Conservation (phyloP, 2,329 filamentous ascomycete genomes). For the Colletotrichum musae region DNA sequence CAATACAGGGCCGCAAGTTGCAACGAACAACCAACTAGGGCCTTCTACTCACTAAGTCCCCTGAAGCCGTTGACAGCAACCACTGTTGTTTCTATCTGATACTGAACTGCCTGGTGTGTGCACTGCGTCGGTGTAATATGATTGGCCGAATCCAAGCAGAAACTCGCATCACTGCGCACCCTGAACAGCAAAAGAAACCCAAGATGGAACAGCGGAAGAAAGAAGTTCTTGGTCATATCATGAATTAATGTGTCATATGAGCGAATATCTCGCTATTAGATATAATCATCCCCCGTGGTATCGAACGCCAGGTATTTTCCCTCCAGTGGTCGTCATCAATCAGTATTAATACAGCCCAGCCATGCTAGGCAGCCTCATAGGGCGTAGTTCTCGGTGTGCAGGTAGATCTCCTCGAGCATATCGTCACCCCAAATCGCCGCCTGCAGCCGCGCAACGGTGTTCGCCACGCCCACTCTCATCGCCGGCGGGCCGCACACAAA, state of each 20-base stretch:
- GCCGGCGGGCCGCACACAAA: conserved; percentile 92
- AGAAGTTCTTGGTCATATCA: not conserved
- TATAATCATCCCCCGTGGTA: conserved; percentile 34
- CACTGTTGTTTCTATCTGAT: no score
- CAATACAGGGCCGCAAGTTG: no score
- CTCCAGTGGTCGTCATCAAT: conserved; percentile 19
- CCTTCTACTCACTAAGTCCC: no score
- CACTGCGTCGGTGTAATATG: no score
- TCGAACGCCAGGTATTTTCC: conserved; percentile 36
- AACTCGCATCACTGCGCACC: no score
- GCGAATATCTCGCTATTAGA: conserved; percentile 9
- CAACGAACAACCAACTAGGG: no score
- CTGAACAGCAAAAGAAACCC: no score
- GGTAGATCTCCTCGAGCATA: conserved; percentile 87
- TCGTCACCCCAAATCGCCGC: conserved; percentile 85
- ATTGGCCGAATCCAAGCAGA: no score
- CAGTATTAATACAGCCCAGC: conserved; percentile 32
- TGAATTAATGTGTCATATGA: conserved; percentile 1
- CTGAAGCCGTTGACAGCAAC: no score
- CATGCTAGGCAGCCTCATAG: conserved; percentile 64
- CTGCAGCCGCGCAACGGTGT: conserved; percentile 86
- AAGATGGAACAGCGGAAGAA: no score
- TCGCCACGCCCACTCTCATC: conserved; percentile 91
- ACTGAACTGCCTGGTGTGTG: no score
- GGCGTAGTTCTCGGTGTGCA: conserved; percentile 97